A percentile compares a stretch with the other conserved stretches of the same genome.
Conservation (phyloP, 148 eudicot species). For the Diospyros kaki region DNA sequence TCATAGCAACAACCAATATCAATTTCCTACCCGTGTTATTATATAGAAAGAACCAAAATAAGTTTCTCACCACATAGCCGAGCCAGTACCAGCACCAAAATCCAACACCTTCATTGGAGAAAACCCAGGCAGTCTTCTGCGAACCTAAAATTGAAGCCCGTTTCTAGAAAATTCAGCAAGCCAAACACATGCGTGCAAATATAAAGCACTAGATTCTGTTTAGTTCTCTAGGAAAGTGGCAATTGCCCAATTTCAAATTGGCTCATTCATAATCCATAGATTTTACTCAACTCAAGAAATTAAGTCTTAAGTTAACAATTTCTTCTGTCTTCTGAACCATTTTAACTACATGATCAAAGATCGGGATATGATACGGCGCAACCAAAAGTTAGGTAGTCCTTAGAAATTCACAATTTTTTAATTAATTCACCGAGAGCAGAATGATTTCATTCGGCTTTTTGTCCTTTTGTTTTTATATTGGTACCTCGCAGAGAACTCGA, state of each 20-base stretch:
- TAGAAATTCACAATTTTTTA: no score
- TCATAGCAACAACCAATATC: not conserved
- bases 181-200: not conserved
- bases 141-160: slow-evolving; percentile 33
- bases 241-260: no score
- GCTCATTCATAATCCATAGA: no score
- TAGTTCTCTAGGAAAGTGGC: no score
- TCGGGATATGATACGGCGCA: no score
- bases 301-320: no score
- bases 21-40: not conserved
- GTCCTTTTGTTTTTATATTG: not conserved
- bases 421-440: no score
- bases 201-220: not conserved
- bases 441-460: no score
- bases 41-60: not conserved
- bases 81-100: slow-evolving; percentile 97
- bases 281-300: no score
- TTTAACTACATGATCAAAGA: no score
- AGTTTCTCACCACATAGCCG: slow-evolving; percentile 78
- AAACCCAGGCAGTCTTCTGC: slow-evolving; percentile 71
- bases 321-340: no score
- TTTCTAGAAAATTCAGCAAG: not conserved
- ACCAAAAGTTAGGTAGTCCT: no score
- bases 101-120: slow-evolving; percentile 73
- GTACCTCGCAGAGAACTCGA: slow-evolving; percentile 75